Evolutionary conservation across 2,329 filamentous ascomycete species (phyloP).

Genomic region (Coniochaeta hoffmannii): DNA sequence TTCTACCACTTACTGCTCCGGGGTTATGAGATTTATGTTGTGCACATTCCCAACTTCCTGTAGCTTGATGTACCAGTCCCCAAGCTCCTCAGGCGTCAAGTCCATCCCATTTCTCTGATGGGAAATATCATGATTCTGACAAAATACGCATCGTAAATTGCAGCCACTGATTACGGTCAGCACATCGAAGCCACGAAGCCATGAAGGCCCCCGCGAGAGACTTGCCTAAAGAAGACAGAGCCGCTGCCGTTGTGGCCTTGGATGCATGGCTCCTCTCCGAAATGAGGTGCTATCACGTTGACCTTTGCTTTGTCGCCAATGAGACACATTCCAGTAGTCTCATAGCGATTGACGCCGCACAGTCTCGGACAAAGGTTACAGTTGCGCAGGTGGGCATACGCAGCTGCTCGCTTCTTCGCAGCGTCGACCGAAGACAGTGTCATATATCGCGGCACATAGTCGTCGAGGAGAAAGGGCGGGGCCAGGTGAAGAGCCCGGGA

Average conservation of each 20-base stretch:
- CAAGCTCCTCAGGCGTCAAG: conserved; percentile 69
- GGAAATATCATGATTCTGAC: conserved; percentile 78
- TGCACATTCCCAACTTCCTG: conserved; percentile 75
- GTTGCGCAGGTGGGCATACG: conserved; percentile 67
- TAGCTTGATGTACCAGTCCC: conserved; percentile 72
- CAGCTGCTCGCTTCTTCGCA: conserved; percentile 63
- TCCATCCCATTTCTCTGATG: conserved; percentile 78
- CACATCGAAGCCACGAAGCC: not conserved
- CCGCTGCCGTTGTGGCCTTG: conserved; percentile 77
- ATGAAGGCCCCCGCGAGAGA: conserved; percentile 11
- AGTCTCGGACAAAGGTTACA: conserved; percentile 76
- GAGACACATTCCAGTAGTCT: conserved; percentile 70
- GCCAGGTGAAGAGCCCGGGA: conserved; percentile 47
- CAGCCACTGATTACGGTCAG: conserved; percentile 29
- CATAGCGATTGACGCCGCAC: conserved; percentile 75
- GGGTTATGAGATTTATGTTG: conserved; percentile 84
- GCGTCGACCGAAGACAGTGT: conserved; percentile 60
- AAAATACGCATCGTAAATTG: conserved; percentile 66
- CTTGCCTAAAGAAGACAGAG: conserved; percentile 75
- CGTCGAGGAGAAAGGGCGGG: conserved; percentile 63
- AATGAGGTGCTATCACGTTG: conserved; percentile 79
- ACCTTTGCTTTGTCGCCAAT: conserved; percentile 72
- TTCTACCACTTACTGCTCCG: conserved; percentile 50
- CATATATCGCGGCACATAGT: conserved; percentile 68
- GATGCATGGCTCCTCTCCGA: conserved; percentile 78